A percentile compares a stretch with the other conserved stretches of the same genome.
These are phyloP conservation scores for Agrocybe chaxingu DNA, from an alignment of 768 basidiomycete species.

Conservation along the genomic window DNA sequence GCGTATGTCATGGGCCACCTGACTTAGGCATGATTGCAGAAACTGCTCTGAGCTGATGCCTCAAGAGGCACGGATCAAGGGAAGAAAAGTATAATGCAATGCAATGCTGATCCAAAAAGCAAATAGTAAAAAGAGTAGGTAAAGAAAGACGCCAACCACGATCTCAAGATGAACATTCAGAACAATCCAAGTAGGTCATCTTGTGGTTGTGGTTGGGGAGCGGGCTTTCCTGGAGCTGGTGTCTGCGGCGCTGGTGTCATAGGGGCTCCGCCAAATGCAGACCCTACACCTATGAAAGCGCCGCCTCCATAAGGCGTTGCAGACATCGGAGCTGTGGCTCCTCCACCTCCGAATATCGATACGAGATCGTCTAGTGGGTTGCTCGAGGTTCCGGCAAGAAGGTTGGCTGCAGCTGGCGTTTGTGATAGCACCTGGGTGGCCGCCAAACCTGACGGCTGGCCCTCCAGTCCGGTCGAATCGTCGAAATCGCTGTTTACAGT, in stretches of 20 bases:
- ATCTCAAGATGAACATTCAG: constrained; percentile 21
- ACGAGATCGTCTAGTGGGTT: constrained; percentile 94
- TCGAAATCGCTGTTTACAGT: constrained; percentile 69
- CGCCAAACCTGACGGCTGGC: constrained; percentile 71
- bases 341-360: constrained; percentile 75
- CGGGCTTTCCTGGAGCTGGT: constrained; percentile 22
- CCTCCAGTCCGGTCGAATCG: constrained; percentile 57
- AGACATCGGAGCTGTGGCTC: constrained; percentile 18
- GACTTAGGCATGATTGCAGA: too few relatives aligned
- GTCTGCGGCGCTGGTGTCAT: constrained; percentile 27
- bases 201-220: constrained; percentile 30
- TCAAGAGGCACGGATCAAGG: too few relatives aligned
- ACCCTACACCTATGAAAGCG: constrained; percentile 12
- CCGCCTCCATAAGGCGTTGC: constrained; percentile 11
- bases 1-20: too few relatives aligned
- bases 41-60: too few relatives aligned
- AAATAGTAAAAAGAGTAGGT: constrained; percentile 8
- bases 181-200: constrained; percentile 54
- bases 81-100: background rate
- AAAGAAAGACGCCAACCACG: background rate
- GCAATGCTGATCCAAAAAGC: constrained; percentile 3
- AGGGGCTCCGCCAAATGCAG: constrained; percentile 9
- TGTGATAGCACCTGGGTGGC: constrained; percentile 72
- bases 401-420: constrained; percentile 69
- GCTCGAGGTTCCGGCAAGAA: constrained; percentile 74